A percentile compares a stretch with the other conserved stretches of the same genome.
phyloP scores from a whole-genome alignment of 305 asterid genomes.

The Ajuga reptans region DNA sequence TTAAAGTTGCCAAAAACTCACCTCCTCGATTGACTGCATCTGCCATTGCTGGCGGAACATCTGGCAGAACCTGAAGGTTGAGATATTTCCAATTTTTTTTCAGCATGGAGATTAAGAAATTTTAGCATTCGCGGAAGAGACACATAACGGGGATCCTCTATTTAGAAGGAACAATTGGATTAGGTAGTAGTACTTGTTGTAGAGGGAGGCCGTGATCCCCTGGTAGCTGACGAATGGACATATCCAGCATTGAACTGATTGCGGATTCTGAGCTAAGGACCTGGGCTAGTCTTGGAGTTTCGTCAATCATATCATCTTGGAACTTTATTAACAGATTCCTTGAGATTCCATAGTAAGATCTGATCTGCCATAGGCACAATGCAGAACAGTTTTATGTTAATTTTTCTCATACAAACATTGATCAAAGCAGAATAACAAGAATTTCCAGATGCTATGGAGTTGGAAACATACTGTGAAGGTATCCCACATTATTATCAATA shows the following conservation, averaged over 20 bases:
- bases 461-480: neutral
- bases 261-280: slow-evolving; percentile 85
- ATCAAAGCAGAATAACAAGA: neutral
- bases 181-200: slow-evolving; percentile 55
- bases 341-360: slow-evolving; percentile 80
- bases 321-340: slow-evolving; percentile 81
- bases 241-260: slow-evolving; percentile 82
- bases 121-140: neutral
- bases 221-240: slow-evolving; percentile 77
- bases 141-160: neutral
- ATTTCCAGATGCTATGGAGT: neutral
- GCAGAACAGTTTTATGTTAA: neutral
- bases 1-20: slow-evolving; percentile 57
- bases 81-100: neutral
- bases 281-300: slow-evolving; percentile 77
- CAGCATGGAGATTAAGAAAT: slow-evolving; percentile 5
- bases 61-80: slow-evolving; percentile 61
- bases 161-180: neutral
- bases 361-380: slow-evolving; percentile 50
- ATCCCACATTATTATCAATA: neutral
- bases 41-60: slow-evolving; percentile 89
- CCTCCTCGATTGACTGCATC: slow-evolving; percentile 88
- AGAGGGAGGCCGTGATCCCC: slow-evolving; percentile 93
- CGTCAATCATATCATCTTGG: slow-evolving; percentile 82
- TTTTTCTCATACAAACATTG: no score